Evolutionary conservation across 805 yeast species (phyloP).

Genomic region (Candida nemodendra): DNA sequence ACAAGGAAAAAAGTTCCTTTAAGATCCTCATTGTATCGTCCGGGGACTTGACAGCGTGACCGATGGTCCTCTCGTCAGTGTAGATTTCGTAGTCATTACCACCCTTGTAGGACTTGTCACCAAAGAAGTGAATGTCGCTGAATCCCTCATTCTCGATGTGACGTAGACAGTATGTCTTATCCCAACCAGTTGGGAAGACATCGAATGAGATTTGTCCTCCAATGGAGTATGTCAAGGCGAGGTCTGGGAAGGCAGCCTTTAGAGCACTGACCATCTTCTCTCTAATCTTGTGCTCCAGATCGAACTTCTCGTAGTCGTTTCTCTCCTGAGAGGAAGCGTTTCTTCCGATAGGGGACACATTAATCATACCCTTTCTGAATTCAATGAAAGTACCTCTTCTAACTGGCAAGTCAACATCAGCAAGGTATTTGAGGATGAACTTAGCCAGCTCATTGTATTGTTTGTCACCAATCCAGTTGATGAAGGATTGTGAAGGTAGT

Average conservation of each 20-base stretch:
- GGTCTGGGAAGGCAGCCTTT: slow-evolving; percentile 78
- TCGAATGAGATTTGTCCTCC: slow-evolving; percentile 99
- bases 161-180: slow-evolving; percentile 95
- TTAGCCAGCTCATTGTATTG: slow-evolving; percentile 86
- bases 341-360: slow-evolving; percentile 98
- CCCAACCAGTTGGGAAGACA: slow-evolving; percentile 99
- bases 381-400: slow-evolving; percentile 99
- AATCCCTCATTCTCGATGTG: slow-evolving; percentile 87
- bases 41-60: slow-evolving; percentile 90
- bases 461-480: slow-evolving; percentile 93
- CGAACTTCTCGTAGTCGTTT: slow-evolving; percentile 85
- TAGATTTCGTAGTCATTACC: slow-evolving; percentile 99
- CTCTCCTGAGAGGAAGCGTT: slow-evolving; percentile 94
- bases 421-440: slow-evolving; percentile 80
- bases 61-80: slow-evolving; percentile 87
- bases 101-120: slow-evolving; percentile 96
- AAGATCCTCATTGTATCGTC: slow-evolving; percentile 84
- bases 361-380: slow-evolving; percentile 99
- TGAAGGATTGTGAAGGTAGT: slow-evolving; percentile 91
- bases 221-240: slow-evolving; percentile 89
- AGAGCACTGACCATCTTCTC: slow-evolving; percentile 80
- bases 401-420: slow-evolving; percentile 86
- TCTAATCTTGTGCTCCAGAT: slow-evolving; percentile 78
- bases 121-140: slow-evolving; percentile 91
- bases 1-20: slow-evolving; percentile 71